These are phyloP conservation scores for Cladosporium colombiae DNA, from an alignment of 2,329 filamentous ascomycete genomes.

Conservation along the genomic window DNA sequence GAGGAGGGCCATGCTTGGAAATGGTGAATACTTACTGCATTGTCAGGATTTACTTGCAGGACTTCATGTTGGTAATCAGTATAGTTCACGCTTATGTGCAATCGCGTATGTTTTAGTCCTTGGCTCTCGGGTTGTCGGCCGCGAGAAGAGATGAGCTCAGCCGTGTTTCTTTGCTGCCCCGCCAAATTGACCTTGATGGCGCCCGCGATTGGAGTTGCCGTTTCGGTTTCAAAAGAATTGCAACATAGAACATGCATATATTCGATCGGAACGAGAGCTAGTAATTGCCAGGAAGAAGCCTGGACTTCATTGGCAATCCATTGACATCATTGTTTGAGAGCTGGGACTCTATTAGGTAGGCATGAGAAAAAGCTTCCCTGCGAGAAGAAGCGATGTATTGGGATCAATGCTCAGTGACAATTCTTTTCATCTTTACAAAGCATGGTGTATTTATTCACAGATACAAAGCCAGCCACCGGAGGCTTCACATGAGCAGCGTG, in stretches of 20 bases:
- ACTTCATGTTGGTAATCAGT: background rate
- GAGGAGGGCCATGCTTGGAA: background rate
- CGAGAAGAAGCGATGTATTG: background rate
- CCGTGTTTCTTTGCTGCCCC: background rate
- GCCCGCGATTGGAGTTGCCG: background rate
- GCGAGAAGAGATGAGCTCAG: background rate
- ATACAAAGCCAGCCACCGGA: background rate
- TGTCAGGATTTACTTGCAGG: background rate
- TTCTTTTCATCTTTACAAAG: background rate
- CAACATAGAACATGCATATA: background rate
- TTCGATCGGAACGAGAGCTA: background rate
- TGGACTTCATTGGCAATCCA: background rate
- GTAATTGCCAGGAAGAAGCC: background rate
- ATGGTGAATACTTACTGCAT: background rate
- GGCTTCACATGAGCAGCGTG: background rate
- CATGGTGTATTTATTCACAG: background rate
- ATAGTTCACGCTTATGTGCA: slow-evolving; percentile 1
- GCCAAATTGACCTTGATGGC: background rate
- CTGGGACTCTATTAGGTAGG: background rate
- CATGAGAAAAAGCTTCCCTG: background rate
- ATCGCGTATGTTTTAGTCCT: slow-evolving; percentile 1
- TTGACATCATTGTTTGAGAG: background rate
- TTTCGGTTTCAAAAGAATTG: no score
- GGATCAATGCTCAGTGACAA: background rate
- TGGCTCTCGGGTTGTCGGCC: slow-evolving; percentile 8